Evolutionary conservation across 192 early-diverging fungal genomes (phyloP).

Genomic region (Backusella psychrophila): DNA sequence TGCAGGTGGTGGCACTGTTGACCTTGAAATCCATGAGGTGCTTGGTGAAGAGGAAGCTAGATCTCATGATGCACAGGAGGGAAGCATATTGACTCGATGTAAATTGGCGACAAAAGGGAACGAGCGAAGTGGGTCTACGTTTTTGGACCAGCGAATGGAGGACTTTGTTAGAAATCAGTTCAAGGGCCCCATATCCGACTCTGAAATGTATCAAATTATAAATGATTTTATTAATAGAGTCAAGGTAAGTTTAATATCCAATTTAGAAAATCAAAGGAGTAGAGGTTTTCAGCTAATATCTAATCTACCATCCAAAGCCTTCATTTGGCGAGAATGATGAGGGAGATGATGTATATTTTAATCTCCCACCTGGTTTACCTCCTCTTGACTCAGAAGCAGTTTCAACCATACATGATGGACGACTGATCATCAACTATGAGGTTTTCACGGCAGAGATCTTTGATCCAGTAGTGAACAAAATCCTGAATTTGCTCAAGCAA

Average conservation of each 20-base stretch:
- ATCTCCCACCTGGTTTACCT: not conserved
- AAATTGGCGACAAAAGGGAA: slow-evolving; percentile 40
- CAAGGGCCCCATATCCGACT: slow-evolving; percentile 20
- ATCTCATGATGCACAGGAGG: not conserved
- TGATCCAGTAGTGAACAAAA: slow-evolving; percentile 43
- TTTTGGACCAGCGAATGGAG: slow-evolving; percentile 40
- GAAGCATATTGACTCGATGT: slow-evolving; percentile 24
- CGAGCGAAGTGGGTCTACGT: slow-evolving; percentile 39
- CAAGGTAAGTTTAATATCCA: slow-evolving; percentile 10
- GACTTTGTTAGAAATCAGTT: slow-evolving; percentile 35
- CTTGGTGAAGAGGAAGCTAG: not conserved
- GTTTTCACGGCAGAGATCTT: slow-evolving; percentile 41
- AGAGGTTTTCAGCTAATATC: not conserved
- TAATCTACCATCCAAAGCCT: not conserved
- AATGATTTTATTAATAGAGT: slow-evolving; percentile 38
- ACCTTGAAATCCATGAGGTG: slow-evolving; percentile 24
- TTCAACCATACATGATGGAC: slow-evolving; percentile 32
- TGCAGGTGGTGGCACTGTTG: slow-evolving; percentile 45
- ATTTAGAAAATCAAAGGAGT: too few relatives aligned
- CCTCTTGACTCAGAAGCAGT: not conserved
- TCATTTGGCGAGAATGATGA: slow-evolving; percentile 31
- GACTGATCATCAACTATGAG: slow-evolving; percentile 23
- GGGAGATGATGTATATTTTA: slow-evolving; percentile 24
- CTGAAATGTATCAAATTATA: slow-evolving; percentile 19
- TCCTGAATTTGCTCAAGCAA: slow-evolving; percentile 35